Evolutionary conservation across 2,329 filamentous ascomycete genomes (phyloP), one percentile per base, ranked within the genome.

Genomic region (Epichloe bromicola): DNA sequence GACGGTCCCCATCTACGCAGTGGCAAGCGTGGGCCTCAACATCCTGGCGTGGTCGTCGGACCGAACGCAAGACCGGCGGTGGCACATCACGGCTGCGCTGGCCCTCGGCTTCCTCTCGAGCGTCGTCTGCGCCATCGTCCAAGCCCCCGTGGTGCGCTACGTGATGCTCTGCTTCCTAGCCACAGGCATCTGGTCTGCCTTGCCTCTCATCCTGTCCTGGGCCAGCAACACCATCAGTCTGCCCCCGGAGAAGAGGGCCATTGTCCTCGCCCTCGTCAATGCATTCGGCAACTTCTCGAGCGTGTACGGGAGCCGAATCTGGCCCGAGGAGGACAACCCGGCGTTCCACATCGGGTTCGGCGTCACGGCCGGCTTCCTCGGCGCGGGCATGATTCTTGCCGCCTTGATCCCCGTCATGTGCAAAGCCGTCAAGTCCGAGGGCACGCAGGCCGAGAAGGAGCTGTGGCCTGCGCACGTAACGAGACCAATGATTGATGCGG

Each of bases 241-340:
- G 48, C 62, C 62, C 4, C 55, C 60, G 7, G 61, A 62, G 50
- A 64, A 64, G 61, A 56, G 62, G n/a, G 60, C 62, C 19, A 59
- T 64, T 26, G 61, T 62, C n/a, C 55, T 64, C 20, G 61, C 61
- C 4, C 49, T 63, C n/a, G 60, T 63, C 48, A 64, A 64, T 49
- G 60, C 61, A 0, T 60, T 63, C 49, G 62, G 62, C 39, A 63
- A 64, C 54, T 59, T 63, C n/a, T 61, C 60, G 14, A 61, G 59
- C 30, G 60, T 64, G 14, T 64, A 64, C 45, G 61, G 62, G 2
- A 63, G 61, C 42, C 54, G 61, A 0, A 61, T 64, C 39, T 63
- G 61, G 61, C 61, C 61, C n/a, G 55, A 53, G 19, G 46, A 45
- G 4, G 60, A 65, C 26, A 48, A 50, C 4, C 63, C 63, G 0